A percentile compares a stretch with the other conserved stretches of the same genome.
phyloP scores from a whole-genome alignment of 1,139 yeast species.

The Yamadazyma pseudoaaseri region DNA sequence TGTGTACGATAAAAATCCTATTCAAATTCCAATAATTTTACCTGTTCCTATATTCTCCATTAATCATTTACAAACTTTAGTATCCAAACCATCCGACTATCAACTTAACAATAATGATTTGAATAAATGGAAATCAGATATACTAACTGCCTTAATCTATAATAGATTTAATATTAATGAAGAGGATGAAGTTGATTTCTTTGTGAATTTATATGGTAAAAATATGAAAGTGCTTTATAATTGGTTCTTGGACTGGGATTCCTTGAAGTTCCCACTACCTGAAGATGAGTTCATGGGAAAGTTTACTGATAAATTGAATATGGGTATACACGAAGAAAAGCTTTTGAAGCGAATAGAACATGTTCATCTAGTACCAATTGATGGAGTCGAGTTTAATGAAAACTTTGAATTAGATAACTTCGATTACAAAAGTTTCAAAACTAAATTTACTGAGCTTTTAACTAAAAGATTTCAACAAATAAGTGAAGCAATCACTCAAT shows the following conservation, averaged over 20 bases:
- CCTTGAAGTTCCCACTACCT: constrained; percentile 15
- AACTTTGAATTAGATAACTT: constrained; percentile 17
- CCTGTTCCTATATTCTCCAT: constrained; percentile 40
- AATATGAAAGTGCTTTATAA: constrained; percentile 21
- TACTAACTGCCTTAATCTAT: constrained; percentile 29
- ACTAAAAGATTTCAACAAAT: constrained; percentile 35
- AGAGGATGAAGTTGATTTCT: constrained; percentile 18
- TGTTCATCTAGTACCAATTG: constrained; percentile 9
- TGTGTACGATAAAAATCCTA: constrained; percentile 10
- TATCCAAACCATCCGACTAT: constrained; percentile 25
- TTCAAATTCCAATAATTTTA: constrained; percentile 34
- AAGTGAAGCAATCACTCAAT: constrained; percentile 23
- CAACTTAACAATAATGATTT: constrained; percentile 19
- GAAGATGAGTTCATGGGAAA: constrained; percentile 16
- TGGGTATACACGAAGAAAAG: constrained; percentile 25
- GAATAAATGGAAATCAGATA: constrained; percentile 32
- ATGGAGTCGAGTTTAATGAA: constrained; percentile 7
- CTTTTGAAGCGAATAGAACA: constrained; percentile 21
- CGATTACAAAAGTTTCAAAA: constrained; percentile 38
- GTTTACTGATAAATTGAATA: constrained; percentile 22
- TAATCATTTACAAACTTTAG: constrained; percentile 30
- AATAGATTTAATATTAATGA: constrained; percentile 27
- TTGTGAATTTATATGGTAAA: constrained; percentile 28
- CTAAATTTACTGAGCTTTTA: constrained; percentile 40
- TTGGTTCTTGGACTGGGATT: constrained; percentile 30